Base-by-base conservation (phyloP, 257 asterid genomes). In the Anisodus acutangulus region DNA sequence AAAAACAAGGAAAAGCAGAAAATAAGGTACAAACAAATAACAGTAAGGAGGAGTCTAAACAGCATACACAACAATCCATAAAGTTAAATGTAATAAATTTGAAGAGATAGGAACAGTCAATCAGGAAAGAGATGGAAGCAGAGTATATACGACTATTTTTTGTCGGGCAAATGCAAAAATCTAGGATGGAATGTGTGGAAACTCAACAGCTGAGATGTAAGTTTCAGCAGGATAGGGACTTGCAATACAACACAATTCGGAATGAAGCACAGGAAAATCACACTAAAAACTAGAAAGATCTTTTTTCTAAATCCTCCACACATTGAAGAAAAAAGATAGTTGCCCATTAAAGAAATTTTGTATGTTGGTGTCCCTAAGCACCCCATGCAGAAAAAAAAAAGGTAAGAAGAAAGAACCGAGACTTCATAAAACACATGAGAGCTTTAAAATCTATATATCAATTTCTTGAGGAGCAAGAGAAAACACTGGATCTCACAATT, bases 171-270 rank as follows among this genome's bases (percentile, higher is more conserved):
- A 76, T 51, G 45, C 13, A 76, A 49, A 51, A 4, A 9, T 43
- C 47, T 7, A 76, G 45, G 13, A 12, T 51, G 60, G 47, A 19
- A 26, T 19, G 63, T 22, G 2, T 17, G 51, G 47, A 51, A 51
- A 51, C 81, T 76, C 81, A 76, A 76, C 19, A 13, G 37, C 47
- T 26, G 47, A 76, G 13, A 22, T 51, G 8, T 7, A 76, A 74
- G 63, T 53, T 74, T 51, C 51, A 76, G 63, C 2, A 76, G 26
- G 81, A 76, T 51, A 51, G 45, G 19, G 60, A 76, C 22, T 51
- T 8, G 47, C 22, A 19, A 26, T 26, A 3, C 81, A 22, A 13
- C 81, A 76, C 63, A 51, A 76, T 26, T 51, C 22, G 63, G 81
- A 22, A 76, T 76, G 62, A 76, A 76, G 63, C 81, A 22, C n/a